phyloP scores from a whole-genome alignment of 2,329 filamentous ascomycete species.

The Beauveria sp. region DNA sequence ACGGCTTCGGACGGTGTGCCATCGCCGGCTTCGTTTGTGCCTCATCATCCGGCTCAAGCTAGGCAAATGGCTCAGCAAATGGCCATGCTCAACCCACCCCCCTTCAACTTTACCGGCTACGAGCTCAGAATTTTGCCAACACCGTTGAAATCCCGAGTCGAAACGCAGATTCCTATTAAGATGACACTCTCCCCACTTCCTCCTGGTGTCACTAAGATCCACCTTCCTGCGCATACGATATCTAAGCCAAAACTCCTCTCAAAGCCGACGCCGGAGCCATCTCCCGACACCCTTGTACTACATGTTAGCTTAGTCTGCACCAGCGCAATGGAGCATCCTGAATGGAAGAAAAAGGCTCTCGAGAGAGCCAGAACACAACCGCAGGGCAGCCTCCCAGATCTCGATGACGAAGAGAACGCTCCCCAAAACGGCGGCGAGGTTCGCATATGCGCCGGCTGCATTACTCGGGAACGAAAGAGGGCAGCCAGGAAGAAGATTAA shows the following conservation, averaged over 20 bases:
- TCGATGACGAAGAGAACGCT: constrained; percentile 57
- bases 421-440: constrained; percentile 89
- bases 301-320: constrained; percentile 81
- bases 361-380: constrained; percentile 38
- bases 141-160: constrained; percentile 79
- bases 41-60: constrained; percentile 19
- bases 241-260: constrained; percentile 88
- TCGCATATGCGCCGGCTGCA: constrained; percentile 85
- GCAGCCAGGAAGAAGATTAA: constrained; percentile 89
- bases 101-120: constrained; percentile 27
- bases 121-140: constrained; percentile 57
- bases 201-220: constrained; percentile 66
- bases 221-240: constrained; percentile 83
- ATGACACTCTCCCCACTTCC: constrained; percentile 72
- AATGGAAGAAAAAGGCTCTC: constrained; percentile 61
- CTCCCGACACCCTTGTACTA: constrained; percentile 69
- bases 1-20: constrained; percentile 19
- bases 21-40: constrained; percentile 18
- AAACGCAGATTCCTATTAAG: constrained; percentile 89
- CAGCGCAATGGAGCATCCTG: constrained; percentile 74
- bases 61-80: constrained; percentile 26
- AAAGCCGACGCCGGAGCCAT: constrained; percentile 58
- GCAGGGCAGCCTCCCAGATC: constrained; percentile 27
- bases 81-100: constrained; percentile 17
- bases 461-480: constrained; percentile 82